Percentiles rank a stretch among this genome's conserved stretches.
Conservation (phyloP, 2,329 filamentous ascomycete genomes). For the Scytalidium sp. region DNA sequence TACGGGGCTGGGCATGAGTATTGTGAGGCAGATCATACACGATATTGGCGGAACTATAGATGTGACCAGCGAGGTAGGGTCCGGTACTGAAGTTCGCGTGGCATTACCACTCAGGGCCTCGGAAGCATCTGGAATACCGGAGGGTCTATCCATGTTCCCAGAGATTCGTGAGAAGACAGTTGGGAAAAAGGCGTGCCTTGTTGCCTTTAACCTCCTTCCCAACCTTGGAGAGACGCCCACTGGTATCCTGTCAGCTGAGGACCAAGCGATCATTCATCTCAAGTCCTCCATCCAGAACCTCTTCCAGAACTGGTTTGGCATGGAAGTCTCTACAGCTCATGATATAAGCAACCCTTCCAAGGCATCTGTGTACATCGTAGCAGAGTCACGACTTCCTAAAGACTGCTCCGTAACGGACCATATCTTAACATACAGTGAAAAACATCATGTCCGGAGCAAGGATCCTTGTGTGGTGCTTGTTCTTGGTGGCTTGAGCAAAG, state of each 20-base stretch:
- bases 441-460: neutral
- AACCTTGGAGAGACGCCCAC: slow-evolving; percentile 27
- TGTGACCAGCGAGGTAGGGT: slow-evolving; percentile 48
- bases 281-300: slow-evolving; percentile 9
- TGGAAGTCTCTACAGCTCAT: slow-evolving; percentile 10
- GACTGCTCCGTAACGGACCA: neutral
- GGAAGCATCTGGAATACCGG: slow-evolving; percentile 5
- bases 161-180: slow-evolving; percentile 14
- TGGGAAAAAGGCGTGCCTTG: slow-evolving; percentile 18
- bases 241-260: slow-evolving; percentile 24
- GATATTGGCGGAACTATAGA: slow-evolving; percentile 57
- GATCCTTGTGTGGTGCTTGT: neutral
- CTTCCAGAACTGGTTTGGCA: slow-evolving; percentile 15
- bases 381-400: neutral
- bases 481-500: neutral
- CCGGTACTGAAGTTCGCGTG: slow-evolving; percentile 49
- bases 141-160: slow-evolving; percentile 9
- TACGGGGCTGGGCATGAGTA: slow-evolving; percentile 60
- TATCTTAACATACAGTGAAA: neutral
- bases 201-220: slow-evolving; percentile 25
- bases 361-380: neutral
- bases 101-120: slow-evolving; percentile 18
- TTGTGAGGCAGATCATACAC: slow-evolving; percentile 59
- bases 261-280: slow-evolving; percentile 21
- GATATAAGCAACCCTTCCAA: neutral